Base-by-base conservation (phyloP, 345 rosid genomes). In the Xanthoceras sorbifolium region DNA sequence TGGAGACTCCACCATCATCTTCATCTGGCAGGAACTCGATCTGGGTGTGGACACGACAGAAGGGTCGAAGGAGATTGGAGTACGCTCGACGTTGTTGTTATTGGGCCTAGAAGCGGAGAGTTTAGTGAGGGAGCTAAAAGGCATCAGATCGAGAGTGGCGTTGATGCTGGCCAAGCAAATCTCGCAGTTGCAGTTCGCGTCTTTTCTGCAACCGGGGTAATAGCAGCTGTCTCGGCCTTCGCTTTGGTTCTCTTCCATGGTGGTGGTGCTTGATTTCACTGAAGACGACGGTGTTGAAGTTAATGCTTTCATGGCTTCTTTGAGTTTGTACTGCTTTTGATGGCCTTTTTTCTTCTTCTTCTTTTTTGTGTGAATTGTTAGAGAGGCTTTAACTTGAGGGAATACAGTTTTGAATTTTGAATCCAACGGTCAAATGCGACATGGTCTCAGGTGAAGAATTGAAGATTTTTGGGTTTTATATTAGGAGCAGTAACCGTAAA, bases 91-190 rank as follows among this genome's bases (percentile, higher is more conserved):
- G n/a, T 81, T 77, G 66, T 79, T 69, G n/a, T 81, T 77, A 64
- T 79, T 69, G 77, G 83, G 77, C 0, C 78, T 75, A 0, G 89
- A 82, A 64, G 80, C 64, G 20, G 89, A 90, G 78, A 91, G 80
- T 81, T 86, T 91, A 9, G 93, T 85, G 79, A 93, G 86, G 0
- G 97, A 90, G 78, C 86, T 96, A 9, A 44, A 23, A n/a, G 97
- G 90, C 91, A 90, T 87, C 78, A 96, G 98, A 65, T 96, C 99
- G 48, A 89, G 93, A 52, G 93, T 96, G 31, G 97, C 97, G 64
- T 84, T 91, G 88, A 96, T 90, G 85, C 97, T 92, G 18, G 87
- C 92, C 40, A 93, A 81, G 86, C 98, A 96, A 40, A 92, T 91
- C 32, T 89, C 85, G 74, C 99, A 96, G 76, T 72, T 81, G 85